Percentiles rank a stretch among this genome's conserved stretches.
Conservation (phyloP, 371 early-diverging fungal species). For the Actinomucor elegans region DNA sequence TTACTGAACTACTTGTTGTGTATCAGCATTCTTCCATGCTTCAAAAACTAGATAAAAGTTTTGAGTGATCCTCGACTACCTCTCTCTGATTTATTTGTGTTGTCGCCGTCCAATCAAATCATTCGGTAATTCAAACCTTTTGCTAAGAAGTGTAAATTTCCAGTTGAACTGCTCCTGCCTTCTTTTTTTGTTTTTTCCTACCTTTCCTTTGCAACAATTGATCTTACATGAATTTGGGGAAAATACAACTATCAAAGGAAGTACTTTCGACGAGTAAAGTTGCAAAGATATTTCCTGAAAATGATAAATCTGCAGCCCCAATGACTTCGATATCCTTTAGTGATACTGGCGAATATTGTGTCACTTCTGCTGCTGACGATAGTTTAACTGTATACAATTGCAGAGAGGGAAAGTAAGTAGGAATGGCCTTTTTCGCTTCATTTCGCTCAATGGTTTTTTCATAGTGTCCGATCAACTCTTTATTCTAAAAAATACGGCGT, state of each 20-base stretch:
- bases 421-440: not conserved
- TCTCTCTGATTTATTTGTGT: too few relatives aligned
- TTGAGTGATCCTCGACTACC: too few relatives aligned
- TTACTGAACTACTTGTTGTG: too few relatives aligned
- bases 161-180: too few relatives aligned
- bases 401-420: constrained; percentile 66
- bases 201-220: not conserved
- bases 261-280: constrained; percentile 37
- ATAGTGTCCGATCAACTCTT: constrained; percentile 58
- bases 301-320: constrained; percentile 52
- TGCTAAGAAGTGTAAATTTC: too few relatives aligned
- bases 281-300: constrained; percentile 71
- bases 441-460: not conserved
- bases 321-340: constrained; percentile 82
- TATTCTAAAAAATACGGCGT: constrained; percentile 91
- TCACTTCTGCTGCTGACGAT: constrained; percentile 82
- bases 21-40: too few relatives aligned
- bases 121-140: too few relatives aligned
- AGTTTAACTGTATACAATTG: constrained; percentile 81
- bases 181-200: not conserved
- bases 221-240: constrained; percentile 3
- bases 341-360: constrained; percentile 64
- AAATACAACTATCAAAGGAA: constrained; percentile 31
- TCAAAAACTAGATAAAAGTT: too few relatives aligned
- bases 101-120: too few relatives aligned